Evolutionary conservation across 208 protist genomes (phyloP).

Genomic region (Novymonas esmeraldas): DNA sequence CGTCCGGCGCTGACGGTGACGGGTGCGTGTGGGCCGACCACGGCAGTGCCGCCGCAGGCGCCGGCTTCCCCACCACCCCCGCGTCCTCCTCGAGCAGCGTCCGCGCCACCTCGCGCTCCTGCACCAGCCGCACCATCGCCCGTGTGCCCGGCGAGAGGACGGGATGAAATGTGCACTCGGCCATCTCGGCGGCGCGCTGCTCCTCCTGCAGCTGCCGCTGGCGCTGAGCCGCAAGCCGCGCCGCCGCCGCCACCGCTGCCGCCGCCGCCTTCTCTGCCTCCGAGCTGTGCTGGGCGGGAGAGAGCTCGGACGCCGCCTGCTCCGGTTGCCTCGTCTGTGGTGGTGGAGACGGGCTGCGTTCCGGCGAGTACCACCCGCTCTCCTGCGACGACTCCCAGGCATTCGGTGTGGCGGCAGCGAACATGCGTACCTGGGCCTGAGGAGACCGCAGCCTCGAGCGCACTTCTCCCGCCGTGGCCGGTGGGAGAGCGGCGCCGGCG

Average conservation of each 20-base stretch:
- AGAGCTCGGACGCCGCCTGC: background rate
- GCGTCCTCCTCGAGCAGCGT: conserved; percentile 11
- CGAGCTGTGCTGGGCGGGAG: background rate
- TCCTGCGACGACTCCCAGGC: conserved; percentile 7
- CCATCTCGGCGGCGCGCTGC: conserved; percentile 45
- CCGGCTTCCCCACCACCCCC: no score
- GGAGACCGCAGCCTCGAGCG: background rate
- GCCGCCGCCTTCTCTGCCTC: background rate
- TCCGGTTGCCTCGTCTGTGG: background rate
- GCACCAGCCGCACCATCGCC: conserved; percentile 41
- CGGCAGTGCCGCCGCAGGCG: background rate
- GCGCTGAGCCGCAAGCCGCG: background rate
- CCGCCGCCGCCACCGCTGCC: background rate
- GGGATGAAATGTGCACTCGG: conserved; percentile 84
- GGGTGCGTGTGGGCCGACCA: background rate
- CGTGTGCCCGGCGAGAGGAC: conserved; percentile 59
- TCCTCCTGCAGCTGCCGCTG: conserved; percentile 42
- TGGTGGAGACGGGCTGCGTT: background rate
- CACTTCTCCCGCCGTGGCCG: background rate
- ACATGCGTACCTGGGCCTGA: background rate
- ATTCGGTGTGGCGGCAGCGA: background rate
- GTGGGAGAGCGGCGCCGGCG: background rate
- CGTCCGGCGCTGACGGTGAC: background rate
- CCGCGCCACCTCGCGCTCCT: conserved; percentile 23
- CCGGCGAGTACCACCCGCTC: background rate